phyloP scores from a whole-genome alignment of 352 stramenopile species.

The Pythium myriotylum region DNA sequence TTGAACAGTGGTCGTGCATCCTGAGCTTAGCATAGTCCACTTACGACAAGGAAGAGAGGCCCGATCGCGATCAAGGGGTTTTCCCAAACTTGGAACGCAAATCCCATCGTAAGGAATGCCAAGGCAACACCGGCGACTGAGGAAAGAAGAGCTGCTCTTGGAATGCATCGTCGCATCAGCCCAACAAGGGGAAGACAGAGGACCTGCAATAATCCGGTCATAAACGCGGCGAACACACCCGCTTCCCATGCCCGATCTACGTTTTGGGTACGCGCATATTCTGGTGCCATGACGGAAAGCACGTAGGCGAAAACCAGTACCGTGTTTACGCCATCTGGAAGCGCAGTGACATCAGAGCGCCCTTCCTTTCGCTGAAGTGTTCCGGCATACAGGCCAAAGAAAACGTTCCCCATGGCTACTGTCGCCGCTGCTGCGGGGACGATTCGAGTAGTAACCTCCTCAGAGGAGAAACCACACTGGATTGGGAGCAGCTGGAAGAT shows the following conservation, averaged over 20 bases:
- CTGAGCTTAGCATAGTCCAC: neutral
- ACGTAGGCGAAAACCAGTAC: constrained; percentile 49
- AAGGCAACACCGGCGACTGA: constrained; percentile 44
- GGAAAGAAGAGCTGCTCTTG: constrained; percentile 37
- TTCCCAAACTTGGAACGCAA: constrained; percentile 48
- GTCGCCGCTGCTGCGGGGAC: constrained; percentile 37
- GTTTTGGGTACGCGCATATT: constrained; percentile 35
- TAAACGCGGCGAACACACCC: constrained; percentile 38
- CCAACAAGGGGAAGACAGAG: constrained; percentile 31
- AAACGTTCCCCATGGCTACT: constrained; percentile 34
- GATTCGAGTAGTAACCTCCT: constrained; percentile 26
- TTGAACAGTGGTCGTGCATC: too few relatives aligned
- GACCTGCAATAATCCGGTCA: constrained; percentile 42
- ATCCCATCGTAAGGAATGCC: constrained; percentile 46
- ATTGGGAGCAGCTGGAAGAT: constrained; percentile 34
- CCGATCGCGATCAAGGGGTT: constrained; percentile 40
- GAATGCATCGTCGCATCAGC: constrained; percentile 34
- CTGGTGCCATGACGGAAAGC: constrained; percentile 42
- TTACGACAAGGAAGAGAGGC: constrained; percentile 41
- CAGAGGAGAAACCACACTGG: constrained; percentile 31
- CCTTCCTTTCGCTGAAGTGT: constrained; percentile 28
- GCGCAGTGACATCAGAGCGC: constrained; percentile 35
- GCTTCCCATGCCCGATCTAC: constrained; percentile 32
- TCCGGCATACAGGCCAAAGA: constrained; percentile 33
- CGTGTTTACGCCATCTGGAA: constrained; percentile 47